Evolutionary conservation across 106 monocot genomes (phyloP), one percentile per base, ranked within the genome.

Genomic region (Dendrobium officinale): DNA sequence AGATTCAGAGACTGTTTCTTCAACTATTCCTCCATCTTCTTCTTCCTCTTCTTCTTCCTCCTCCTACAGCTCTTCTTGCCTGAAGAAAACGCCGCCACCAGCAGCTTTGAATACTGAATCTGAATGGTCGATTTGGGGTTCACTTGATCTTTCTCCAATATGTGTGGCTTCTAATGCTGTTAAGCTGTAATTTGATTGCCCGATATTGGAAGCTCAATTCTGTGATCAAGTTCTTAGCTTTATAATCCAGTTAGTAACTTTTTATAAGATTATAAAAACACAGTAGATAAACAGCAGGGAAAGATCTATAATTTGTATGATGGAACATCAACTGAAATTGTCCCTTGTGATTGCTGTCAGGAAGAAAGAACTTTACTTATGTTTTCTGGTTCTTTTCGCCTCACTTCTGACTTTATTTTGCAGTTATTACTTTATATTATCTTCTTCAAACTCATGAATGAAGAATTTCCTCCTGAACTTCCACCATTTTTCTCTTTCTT

Each of bases 101-200:
- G 24, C 77, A 49, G 42, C 16, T 40, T 31, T 58, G 18, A 77
- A 44, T 42, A 55, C 27, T 18, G 90, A 85, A 11, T 77, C 67
- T 6, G 85, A 86, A 37, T 54, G 66, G 73, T 79, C 80, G 1
- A 59, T 90, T 13, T 90, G 90, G 90, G 88, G 84, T 74, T 90
- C 88, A 4, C 88, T 90, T 70, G 90, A 90, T 73, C 85, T 90
- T 18, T 78, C 83, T 77, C 84, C 90, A 3, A 85, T 90, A 20
- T 90, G 90, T 79, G 49, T 76, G 41, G 49, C 76, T 22, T 76
- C 76, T 49, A 76, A 76, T 49, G 26, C 76, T 76, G 49, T 76
- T 24, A 76, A 76, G 76, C 76, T 76, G 47, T 76, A n/a, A 27
- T 24, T 51, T 51, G 3, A 51, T 15, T 15, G 51, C 13, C 51